A percentile compares a stretch with the other conserved stretches of the same genome.
These are phyloP conservation scores for Handroanthus guayacan DNA, from an alignment of 257 asterid genomes.

Conservation along the genomic window DNA sequence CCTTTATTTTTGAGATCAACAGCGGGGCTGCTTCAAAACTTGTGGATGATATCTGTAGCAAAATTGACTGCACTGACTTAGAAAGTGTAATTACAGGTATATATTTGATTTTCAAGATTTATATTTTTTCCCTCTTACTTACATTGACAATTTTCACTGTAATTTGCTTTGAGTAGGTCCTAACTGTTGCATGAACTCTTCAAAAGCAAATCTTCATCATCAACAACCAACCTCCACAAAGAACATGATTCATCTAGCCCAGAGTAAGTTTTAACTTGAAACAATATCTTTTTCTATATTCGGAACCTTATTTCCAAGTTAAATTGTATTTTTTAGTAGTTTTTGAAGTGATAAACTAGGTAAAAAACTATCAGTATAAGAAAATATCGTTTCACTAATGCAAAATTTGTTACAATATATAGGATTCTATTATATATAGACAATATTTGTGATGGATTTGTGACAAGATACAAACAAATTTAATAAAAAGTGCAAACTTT, in stretches of 20 bases:
- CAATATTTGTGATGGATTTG: no score
- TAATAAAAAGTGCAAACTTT: no score
- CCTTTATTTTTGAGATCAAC: constrained; percentile 9
- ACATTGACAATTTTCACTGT: neutral
- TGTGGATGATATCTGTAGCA: constrained; percentile 59
- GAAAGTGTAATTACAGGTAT: constrained; percentile 62
- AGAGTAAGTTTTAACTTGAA: constrained; percentile 51
- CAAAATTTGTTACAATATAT: no score
- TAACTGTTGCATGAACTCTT: constrained; percentile 72
- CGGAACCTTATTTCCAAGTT: no score
- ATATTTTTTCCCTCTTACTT: neutral
- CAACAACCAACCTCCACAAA: constrained; percentile 77
- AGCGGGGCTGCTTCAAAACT: constrained; percentile 67
- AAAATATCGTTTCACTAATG: no score
- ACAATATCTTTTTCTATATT: no score
- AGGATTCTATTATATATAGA: no score
- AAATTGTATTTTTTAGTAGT: no score
- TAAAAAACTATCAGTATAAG: no score
- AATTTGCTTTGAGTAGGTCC: constrained; percentile 49
- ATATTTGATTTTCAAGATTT: neutral
- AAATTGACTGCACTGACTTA: constrained; percentile 58
- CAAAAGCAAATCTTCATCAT: constrained; percentile 46
- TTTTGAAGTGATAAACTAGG: no score
- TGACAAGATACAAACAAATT: no score
- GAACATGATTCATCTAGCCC: constrained; percentile 78